These are phyloP conservation scores for Picea sitchensis DNA, from an alignment of 75 land plant species.

Conservation along the genomic window DNA sequence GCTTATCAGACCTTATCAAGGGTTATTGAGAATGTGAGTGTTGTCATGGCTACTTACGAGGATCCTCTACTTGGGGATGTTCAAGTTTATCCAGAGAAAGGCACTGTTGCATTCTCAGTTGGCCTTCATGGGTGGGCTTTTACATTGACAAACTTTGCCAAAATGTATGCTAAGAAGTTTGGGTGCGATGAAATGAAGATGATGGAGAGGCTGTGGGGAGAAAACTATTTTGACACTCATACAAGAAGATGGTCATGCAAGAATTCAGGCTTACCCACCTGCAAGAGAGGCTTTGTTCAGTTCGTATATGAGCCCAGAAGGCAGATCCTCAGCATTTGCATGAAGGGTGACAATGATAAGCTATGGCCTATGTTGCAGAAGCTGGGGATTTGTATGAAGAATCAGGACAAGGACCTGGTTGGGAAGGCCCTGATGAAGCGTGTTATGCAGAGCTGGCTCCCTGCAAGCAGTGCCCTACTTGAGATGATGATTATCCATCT, in stretches of 20 bases:
- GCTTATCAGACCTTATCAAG: conserved; percentile 80
- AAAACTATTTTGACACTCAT: conserved; percentile 85
- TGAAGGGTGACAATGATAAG: conserved; percentile 93
- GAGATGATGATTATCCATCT: conserved; percentile 90
- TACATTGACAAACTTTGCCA: conserved; percentile 88
- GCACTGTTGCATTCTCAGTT: conserved; percentile 95
- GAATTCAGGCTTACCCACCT: conserved; percentile 67
- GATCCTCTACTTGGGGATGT: conserved; percentile 90
- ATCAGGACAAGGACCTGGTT: conserved; percentile 71
- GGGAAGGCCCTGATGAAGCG: conserved; percentile 82
- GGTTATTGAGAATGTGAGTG: conserved; percentile 72
- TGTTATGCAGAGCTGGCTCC: conserved; percentile 87
- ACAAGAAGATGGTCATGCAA: conserved; percentile 90
- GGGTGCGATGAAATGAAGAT: conserved; percentile 90
- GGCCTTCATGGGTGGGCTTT: conserved; percentile 98
- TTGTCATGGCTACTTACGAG: conserved; percentile 91
- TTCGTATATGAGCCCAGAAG: conserved; percentile 90
- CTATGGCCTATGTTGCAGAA: conserved; percentile 86
- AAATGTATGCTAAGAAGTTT: conserved; percentile 93
- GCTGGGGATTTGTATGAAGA: conserved; percentile 58
- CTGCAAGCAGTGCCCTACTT: conserved; percentile 67
- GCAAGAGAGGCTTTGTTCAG: conserved; percentile 87
- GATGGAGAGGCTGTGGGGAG: conserved; percentile 99
- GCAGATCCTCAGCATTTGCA: conserved; percentile 76
- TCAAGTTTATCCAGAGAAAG: conserved; percentile 96